These are phyloP conservation scores for Rosa hybrid DNA, from an alignment of 331 rosid species.

Conservation along the genomic window DNA sequence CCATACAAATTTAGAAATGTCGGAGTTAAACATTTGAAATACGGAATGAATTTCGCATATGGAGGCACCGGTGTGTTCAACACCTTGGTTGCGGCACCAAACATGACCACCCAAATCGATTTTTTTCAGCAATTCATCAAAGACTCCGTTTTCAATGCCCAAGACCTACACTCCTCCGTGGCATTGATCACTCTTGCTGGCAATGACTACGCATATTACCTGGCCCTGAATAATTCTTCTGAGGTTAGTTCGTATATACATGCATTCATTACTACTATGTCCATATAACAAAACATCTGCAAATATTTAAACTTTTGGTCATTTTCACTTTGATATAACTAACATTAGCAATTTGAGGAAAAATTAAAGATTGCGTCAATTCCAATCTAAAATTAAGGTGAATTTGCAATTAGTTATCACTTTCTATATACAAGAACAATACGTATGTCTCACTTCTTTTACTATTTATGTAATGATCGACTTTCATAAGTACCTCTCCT, in stretches of 20 bases:
- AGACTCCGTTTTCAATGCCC: conserved; percentile 30
- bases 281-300: neutral
- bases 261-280: neutral
- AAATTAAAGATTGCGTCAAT: neutral
- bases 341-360: neutral
- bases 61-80: conserved; percentile 79
- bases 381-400: neutral
- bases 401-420: neutral
- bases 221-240: conserved; percentile 39
- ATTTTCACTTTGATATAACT: neutral
- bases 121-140: conserved; percentile 38
- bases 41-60: conserved; percentile 73
- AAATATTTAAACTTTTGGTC: neutral
- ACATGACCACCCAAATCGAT: conserved; percentile 73
- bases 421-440: neutral
- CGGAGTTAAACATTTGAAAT: conserved; percentile 34
- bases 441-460: neutral
- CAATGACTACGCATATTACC: conserved; percentile 59
- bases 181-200: conserved; percentile 80
- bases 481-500: neutral
- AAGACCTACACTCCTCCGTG: conserved; percentile 48
- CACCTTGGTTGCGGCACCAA: conserved; percentile 50
- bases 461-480: neutral
- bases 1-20: conserved; percentile 53
- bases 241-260: conserved; percentile 30